Base-by-base conservation (phyloP, 768 basidiomycete genomes). In the Boletus vermiculosoides region DNA sequence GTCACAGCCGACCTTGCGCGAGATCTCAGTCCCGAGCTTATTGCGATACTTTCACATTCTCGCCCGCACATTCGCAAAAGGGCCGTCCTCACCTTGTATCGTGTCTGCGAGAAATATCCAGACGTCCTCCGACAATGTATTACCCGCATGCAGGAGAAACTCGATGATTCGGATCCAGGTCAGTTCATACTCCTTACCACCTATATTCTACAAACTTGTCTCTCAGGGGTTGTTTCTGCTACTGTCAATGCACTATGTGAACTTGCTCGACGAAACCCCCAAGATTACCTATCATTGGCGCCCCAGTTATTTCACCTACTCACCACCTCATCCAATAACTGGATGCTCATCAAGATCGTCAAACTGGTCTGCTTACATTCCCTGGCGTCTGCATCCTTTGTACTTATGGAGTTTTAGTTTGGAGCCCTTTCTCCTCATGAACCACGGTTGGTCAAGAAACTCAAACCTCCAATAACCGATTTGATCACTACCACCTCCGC, bases 271-370 rank as follows among this genome's bases (percentile, higher is more conserved):
- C 78, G 82, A 45, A 86, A 87, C 59, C 93, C 95, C 9, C 74
- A 77, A 56, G 89, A 90, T 57, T 94, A 93, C 68, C 79, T 99
- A 9, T 78, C 86, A 4, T 74, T 99, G 40, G 97, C 96, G 2
- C 97, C 97, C 11, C 90, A 91, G 63, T 73, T 98, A 52, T 99
- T 98, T 72, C 92, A 91, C 65, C 80, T 98, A 12, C 76, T 99
- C 57, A 97, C 93, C 0, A 93, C 88, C 2, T 94, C 94, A 12
- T 89, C 91, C 11, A 98, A 99, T 72, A 99, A 99, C 65, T 99
- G 97, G 97, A 96, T 98, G 92, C 81, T 99, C 57, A 99, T 99
- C 73, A 99, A 99, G 75, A 88, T 98, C 52, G 87, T 98, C 70
- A 99, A 99, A 75, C 73, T 98, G 71, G 96, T 94, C 72, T 65